Conservation (phyloP, 2,329 filamentous ascomycete genomes). For the Xenoacremonium recifei region DNA sequence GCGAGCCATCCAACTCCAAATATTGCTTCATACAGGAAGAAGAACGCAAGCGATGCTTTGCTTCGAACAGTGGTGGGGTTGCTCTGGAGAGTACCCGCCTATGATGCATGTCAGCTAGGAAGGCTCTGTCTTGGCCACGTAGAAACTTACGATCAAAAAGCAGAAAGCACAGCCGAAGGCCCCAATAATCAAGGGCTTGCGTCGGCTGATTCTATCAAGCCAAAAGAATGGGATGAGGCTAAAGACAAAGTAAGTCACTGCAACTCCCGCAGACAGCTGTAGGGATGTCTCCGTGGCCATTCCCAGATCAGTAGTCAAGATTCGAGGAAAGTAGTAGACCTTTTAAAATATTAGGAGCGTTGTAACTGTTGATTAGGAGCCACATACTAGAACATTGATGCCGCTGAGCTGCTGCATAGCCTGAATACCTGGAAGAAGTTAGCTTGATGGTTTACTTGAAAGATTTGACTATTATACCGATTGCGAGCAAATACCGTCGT, state of each 20-base stretch:
- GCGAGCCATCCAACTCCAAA: constrained; percentile 48
- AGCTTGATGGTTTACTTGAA: background rate
- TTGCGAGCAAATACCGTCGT: background rate
- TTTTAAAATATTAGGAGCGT: background rate
- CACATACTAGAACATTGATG: background rate
- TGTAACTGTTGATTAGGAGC: background rate
- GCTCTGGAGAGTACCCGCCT: background rate
- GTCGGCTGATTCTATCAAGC: background rate
- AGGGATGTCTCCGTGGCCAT: background rate
- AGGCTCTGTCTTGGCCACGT: background rate
- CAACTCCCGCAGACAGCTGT: background rate
- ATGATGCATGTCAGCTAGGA: background rate
- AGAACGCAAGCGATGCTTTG: background rate
- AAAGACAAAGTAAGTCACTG: background rate
- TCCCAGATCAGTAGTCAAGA: background rate
- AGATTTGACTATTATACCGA: background rate
- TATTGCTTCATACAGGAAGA: background rate
- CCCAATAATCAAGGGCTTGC: background rate
- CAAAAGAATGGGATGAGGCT: background rate
- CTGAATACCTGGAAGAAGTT: background rate
- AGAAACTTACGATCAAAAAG: background rate
- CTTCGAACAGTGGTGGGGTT: background rate
- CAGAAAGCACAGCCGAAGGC: background rate
- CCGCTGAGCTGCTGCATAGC: background rate
- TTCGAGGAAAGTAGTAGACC: background rate